Base-by-base conservation (phyloP, 441 rosid species). In the Rhodomyrtus psidioides region DNA sequence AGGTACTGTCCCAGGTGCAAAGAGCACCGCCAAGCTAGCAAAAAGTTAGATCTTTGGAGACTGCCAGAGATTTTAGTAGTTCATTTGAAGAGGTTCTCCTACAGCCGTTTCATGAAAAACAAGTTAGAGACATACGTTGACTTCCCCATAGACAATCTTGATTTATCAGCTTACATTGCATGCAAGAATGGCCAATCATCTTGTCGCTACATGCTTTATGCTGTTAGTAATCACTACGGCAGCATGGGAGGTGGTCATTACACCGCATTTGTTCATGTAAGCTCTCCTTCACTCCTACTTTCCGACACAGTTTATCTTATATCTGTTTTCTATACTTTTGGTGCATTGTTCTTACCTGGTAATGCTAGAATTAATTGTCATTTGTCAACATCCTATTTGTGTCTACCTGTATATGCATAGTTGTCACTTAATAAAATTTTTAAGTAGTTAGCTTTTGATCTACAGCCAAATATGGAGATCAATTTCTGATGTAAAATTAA, bases 211-310 rank as follows among this genome's bases (percentile, higher is more conserved):
- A 92, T 91, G 92, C 97, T 95, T 83, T 95, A 93, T 91, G 96
- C 97, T 1, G 89, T 94, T 84, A 95, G 97, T 85, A 95, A 95
- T 91, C 97, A 95, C 90, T 93, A 92, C 30, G 97, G 97, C 75
- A 92, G 94, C 92, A 93, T 95, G 96, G 95, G 97, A 88, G 95
- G 95, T 89, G 97, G 97, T 88, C 97, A 94, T 89, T 95, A 95
- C 90, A 95, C 97, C 70, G 96, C 97, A 59, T 95, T 92, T 92
- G 95, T 95, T 85, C 97, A 93, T 88, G 97, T 95, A 92, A 94
- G 97, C 49, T 82, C 46, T 82, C 60, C 49, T 62, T 62, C 75
- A 1, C 79, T 70, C 79, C 26, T 34, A 65, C 76, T 70, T 70
- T 70, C 79, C 5, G 0, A 23, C 0, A 9, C 15, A 34, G 79